Base-by-base conservation (phyloP, 768 basidiomycete genomes). In the Hydnum rufescens region DNA sequence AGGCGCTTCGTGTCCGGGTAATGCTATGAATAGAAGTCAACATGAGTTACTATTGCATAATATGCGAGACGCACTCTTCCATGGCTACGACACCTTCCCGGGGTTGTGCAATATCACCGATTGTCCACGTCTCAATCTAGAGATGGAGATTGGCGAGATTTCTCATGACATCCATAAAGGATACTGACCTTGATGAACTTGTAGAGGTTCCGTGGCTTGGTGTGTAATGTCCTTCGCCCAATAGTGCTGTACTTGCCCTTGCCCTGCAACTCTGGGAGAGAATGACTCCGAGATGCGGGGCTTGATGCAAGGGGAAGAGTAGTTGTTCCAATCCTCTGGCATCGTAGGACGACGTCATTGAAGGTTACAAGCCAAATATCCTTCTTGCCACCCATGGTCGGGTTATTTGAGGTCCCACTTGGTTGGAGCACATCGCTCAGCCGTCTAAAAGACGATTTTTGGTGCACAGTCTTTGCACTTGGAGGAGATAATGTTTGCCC, bases 321-420 rank as follows among this genome's bases (percentile, higher is more conserved):
- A 0, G 95, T 99, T 4, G 81, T 81, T 5, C 95, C 93, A 2
- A 80, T 83, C 51, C 86, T 74, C 60, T 90, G 86, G 63, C 92
- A 97, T 44, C 89, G 75, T 32, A 99, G 66, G 3, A 89, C 81
- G 44, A 99, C 93, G 61, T 99, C 95, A 53, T 90, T 92, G 70
- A 99, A 96, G 13, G 80, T 77, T 1, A 99, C 86, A 52, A 92
- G 72, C 95, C 95, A 99, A 42, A 89, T 61, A 59, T 99, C 93
- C 61, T 81, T 80, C 69, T 82, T 85, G 30, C 81, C 60, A 62
- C 80, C 70, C 28, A 74, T 53, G n/a, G 55, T 49, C 8, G 58
- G 54, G 19, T 53, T 42, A 4, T 71, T 71, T 13, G 58, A 59
- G 42, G 70, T 69, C 18, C 49, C 47, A 8, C 72, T 65, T 0